These are phyloP conservation scores for Casuarina glauca DNA, from an alignment of 306 rosid genomes.

Conservation along the genomic window DNA sequence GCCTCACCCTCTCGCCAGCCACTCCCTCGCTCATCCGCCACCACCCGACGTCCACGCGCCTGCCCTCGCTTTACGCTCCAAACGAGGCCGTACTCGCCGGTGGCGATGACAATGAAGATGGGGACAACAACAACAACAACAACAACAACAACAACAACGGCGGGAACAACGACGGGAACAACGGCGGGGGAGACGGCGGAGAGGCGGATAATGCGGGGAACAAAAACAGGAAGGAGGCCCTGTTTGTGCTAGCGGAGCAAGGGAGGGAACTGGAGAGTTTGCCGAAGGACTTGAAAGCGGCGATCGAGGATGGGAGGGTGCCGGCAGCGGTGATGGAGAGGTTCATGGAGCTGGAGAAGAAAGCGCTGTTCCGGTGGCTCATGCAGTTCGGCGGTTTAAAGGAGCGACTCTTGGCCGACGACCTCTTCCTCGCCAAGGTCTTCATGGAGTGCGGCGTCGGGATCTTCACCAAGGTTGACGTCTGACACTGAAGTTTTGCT, in stretches of 20 bases:
- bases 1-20: constrained; percentile 24
- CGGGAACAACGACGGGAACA: constrained; percentile 28
- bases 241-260: constrained; percentile 62
- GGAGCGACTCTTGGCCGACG: constrained; percentile 92
- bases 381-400: constrained; percentile 77
- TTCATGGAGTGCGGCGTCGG: constrained; percentile 96
- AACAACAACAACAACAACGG: constrained; percentile 23
- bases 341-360: constrained; percentile 72
- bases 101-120: constrained; percentile 16
- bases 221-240: constrained; percentile 47
- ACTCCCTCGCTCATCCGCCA: constrained; percentile 12
- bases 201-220: constrained; percentile 41
- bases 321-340: constrained; percentile 69
- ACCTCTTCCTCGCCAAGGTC: constrained; percentile 80
- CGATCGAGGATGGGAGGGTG: constrained; percentile 70
- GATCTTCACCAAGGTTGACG: constrained; percentile 76
- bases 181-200: constrained; percentile 33
- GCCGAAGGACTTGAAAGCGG: constrained; percentile 76
- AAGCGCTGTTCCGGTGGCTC: constrained; percentile 65
- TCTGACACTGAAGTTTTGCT: no score
- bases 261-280: constrained; percentile 66
- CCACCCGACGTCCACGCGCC: constrained; percentile 25
- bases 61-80: constrained; percentile 23
- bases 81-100: constrained; percentile 14
- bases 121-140: background rate